Percentiles rank a stretch among this genome's conserved stretches.
Conservation (phyloP, 2,329 filamentous ascomycete genomes). For the Polytolypa hystricis region DNA sequence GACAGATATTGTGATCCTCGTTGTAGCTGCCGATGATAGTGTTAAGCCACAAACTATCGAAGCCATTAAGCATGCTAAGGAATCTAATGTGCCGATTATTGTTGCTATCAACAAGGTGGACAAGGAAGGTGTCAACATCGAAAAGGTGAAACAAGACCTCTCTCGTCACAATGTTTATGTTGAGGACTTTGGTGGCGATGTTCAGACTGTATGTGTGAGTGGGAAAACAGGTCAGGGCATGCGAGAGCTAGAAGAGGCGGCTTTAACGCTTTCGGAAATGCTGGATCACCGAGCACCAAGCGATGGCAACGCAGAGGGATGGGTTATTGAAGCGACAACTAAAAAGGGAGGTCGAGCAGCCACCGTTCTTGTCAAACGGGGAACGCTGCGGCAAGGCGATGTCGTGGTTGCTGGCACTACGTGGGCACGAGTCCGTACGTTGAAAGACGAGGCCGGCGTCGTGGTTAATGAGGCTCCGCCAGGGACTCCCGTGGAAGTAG, state of each 20-base stretch:
- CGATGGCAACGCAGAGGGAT: conserved; percentile 73
- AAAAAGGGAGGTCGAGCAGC: conserved; percentile 77
- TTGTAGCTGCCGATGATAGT: conserved; percentile 92
- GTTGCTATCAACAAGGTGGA: conserved; percentile 98
- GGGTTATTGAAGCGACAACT: conserved; percentile 84
- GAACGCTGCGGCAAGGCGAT: conserved; percentile 71
- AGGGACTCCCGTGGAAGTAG: conserved; percentile 80
- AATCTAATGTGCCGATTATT: conserved; percentile 84
- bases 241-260: conserved; percentile 81
- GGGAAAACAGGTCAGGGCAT: conserved; percentile 92
- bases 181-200: conserved; percentile 89
- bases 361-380: conserved; percentile 77
- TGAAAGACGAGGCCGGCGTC: conserved; percentile 74
- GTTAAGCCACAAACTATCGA: conserved; percentile 96
- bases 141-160: conserved; percentile 81
- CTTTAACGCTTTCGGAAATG: conserved; percentile 74
- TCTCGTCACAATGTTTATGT: conserved; percentile 75
- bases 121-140: conserved; percentile 67
- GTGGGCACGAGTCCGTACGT: conserved; percentile 72
- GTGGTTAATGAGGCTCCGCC: conserved; percentile 64
- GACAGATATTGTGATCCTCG: conserved; percentile 91
- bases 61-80: conserved; percentile 83
- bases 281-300: conserved; percentile 76
- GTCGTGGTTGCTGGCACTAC: conserved; percentile 78
- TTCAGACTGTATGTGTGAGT: conserved; percentile 81